Conservation (phyloP, 345 rosid species). For the Dimocarpus longan region DNA sequence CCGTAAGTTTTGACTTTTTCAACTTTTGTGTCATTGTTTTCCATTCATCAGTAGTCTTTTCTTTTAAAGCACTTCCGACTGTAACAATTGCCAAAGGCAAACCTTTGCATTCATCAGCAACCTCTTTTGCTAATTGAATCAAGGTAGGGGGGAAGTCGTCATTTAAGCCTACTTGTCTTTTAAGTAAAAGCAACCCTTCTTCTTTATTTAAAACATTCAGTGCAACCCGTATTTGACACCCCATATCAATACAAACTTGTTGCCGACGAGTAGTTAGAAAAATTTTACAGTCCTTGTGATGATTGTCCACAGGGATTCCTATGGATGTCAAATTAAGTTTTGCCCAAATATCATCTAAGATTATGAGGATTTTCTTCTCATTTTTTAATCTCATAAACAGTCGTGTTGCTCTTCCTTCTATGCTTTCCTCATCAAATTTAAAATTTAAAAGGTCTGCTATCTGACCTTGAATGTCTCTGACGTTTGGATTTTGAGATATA, state of each 20-base stretch:
- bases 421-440: neutral
- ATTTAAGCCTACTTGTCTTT: too few species aligned
- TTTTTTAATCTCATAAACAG: too few species aligned
- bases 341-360: too few species aligned
- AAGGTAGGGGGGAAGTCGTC: neutral
- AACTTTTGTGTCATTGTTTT: neutral
- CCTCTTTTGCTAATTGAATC: neutral
- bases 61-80: conserved; percentile 1
- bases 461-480: neutral
- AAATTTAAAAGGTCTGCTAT: neutral
- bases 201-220: neutral
- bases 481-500: conserved; percentile 1
- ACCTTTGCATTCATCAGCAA: conserved; percentile 7
- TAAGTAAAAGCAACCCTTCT: conserved; percentile 7
- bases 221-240: neutral
- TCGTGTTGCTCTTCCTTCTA: neutral
- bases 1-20: conserved; percentile 6
- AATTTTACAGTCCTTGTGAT: too few species aligned
- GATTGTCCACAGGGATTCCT: too few species aligned
- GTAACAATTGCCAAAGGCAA: conserved; percentile 1
- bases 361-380: too few species aligned
- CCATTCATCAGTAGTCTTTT: conserved; percentile 5
- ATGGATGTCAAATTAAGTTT: too few species aligned
- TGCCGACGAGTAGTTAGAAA: neutral
- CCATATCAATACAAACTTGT: too few species aligned